A percentile compares a stretch with the other conserved stretches of the same genome.
Conservation (phyloP, 768 basidiomycete species). For the Phylloporus arenicola region DNA sequence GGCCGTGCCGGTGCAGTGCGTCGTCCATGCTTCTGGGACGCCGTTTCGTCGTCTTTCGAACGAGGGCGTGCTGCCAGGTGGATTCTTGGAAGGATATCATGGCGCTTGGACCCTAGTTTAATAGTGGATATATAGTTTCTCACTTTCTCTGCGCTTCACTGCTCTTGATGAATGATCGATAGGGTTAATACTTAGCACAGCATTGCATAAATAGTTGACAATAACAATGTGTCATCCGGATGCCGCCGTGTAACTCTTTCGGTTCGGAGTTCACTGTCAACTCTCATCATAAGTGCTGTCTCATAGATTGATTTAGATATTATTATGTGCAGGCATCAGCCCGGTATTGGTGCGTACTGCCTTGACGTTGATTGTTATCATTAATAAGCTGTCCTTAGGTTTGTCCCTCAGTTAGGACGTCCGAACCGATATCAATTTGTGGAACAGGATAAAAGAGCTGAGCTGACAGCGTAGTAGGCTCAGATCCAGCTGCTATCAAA, state of each 20-base stretch:
- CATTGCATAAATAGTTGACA: conserved; percentile 9
- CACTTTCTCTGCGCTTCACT: too few species aligned
- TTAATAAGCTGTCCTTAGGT: conserved; percentile 45
- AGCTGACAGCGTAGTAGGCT: background rate
- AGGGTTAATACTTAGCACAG: conserved; percentile 3
- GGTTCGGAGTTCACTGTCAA: conserved; percentile 39
- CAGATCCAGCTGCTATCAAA: too few species aligned
- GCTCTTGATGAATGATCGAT: too few species aligned
- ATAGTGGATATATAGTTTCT: conserved; percentile 5
- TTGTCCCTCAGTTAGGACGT: conserved; percentile 14
- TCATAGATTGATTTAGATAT: conserved; percentile 55
- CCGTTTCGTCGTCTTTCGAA: conserved; percentile 14
- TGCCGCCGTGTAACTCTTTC: background rate
- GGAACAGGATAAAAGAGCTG: conserved; percentile 30
- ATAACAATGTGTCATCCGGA: conserved; percentile 9
- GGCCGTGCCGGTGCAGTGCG: conserved; percentile 10
- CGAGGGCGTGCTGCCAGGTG: conserved; percentile 27
- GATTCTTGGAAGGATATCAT: conserved; percentile 32
- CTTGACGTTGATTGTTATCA: conserved; percentile 5
- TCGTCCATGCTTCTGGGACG: conserved; percentile 9
- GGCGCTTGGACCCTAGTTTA: conserved; percentile 4
- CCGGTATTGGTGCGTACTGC: conserved; percentile 78
- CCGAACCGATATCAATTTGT: background rate
- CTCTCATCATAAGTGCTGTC: background rate
- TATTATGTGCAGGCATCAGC: conserved; percentile 97